A percentile compares a stretch with the other conserved stretches of the same genome.
Evolutionary conservation across 768 basidiomycete species (phyloP).

Genomic region (Naganishia kalamii): DNA sequence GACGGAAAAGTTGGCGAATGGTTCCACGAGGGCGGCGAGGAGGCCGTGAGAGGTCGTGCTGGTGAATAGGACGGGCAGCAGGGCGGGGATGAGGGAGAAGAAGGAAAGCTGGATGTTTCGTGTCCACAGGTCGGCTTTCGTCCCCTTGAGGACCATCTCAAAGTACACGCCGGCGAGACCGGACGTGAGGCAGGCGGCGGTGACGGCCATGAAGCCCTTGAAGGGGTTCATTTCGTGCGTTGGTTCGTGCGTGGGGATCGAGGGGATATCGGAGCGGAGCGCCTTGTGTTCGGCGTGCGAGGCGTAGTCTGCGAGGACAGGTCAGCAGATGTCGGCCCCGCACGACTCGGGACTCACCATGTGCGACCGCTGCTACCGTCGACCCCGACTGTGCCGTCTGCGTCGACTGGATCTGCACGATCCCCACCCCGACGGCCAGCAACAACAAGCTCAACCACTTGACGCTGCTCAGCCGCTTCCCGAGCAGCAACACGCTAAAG

Average conservation of each 20-base stretch:
- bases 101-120: constrained; percentile 92
- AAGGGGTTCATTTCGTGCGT: constrained; percentile 62
- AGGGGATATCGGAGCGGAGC: constrained; percentile 3
- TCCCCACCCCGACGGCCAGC: constrained; percentile 79
- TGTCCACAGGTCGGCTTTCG: constrained; percentile 85
- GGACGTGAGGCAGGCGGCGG: constrained; percentile 85
- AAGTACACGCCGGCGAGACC: constrained; percentile 97
- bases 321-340: too few relatives aligned
- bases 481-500: constrained; percentile 75
- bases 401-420: constrained; percentile 80
- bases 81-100: constrained; percentile 84
- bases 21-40: constrained; percentile 40
- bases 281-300: constrained; percentile 5
- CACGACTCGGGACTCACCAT: too few relatives aligned
- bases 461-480: constrained; percentile 62
- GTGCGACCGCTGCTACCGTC: too few relatives aligned
- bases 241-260: background rate
- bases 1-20: constrained; percentile 77
- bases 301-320: constrained; percentile 24
- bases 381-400: background rate
- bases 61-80: constrained; percentile 65
- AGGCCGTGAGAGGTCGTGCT: constrained; percentile 27
- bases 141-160: constrained; percentile 91
- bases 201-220: constrained; percentile 83
- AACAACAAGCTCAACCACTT: constrained; percentile 83